Base-by-base conservation (phyloP, 805 yeast species). In the Priceomyces medius region DNA sequence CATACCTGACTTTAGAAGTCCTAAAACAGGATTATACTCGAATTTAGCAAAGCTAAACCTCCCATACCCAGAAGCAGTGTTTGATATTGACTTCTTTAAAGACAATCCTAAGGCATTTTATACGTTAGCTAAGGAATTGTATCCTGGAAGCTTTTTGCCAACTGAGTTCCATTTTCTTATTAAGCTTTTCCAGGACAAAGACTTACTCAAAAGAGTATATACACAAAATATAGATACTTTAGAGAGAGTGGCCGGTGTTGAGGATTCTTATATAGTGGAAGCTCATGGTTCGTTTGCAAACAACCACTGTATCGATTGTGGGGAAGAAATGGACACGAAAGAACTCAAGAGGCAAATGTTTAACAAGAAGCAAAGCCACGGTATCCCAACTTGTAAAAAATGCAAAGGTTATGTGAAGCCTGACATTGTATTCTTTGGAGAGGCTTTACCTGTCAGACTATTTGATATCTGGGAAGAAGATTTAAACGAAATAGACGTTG, bases 51-150 rank as follows among this genome's bases (percentile, higher is more conserved):
- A 79, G 48, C 70, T 90, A 28, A 74, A 86, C 26, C 67, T 91
- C 37, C 98, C 98, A 4, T 89, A 79, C 58, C 93, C 97, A 0
- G 99, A 91, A 58, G 97, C 97, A 0, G 97, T 91, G 1, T 91
- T 91, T 59, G 97, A 90, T 56, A 83, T 91, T 31, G 90, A 83
- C 14, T 91, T 78, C 58, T 88, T 88, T 62, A 66, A 74, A 35
- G 71, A 84, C 42, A 76, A 77, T 39, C 98, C 98, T 0, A 73
- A 78, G 45, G 93, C 97, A 0, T 91, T 91, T 56, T 89, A 86
- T 55, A 79, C 85, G 0, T 68, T 91, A 39, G 95, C 96, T 0
- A 78, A 78, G 12, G 97, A 89, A 52, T 66, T 91, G 38, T 88
- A 83, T 53, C 99, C 99, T 0, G 95, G 96, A 0, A 82, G 84